phyloP scores from a whole-genome alignment of 257 asterid genomes.

The Nicotiana sylvestris region DNA sequence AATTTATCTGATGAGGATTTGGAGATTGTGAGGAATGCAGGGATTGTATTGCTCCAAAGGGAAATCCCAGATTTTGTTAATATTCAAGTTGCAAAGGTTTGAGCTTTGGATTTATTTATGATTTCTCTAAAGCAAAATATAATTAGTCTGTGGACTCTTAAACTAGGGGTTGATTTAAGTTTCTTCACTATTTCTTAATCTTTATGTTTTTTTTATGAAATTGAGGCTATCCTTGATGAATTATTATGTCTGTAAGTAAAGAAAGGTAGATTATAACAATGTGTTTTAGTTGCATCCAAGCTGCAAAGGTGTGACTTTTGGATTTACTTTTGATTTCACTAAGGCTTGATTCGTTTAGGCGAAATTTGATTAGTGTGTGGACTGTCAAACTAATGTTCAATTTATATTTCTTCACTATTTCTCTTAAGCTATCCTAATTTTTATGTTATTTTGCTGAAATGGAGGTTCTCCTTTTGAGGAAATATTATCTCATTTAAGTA shows the following conservation, averaged over 20 bases:
- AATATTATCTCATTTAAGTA: not conserved
- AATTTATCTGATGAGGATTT: slow-evolving; percentile 48
- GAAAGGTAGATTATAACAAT: too few relatives aligned
- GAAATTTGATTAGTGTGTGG: too few relatives aligned
- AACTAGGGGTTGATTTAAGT: not conserved
- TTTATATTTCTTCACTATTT: not conserved
- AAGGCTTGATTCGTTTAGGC: not conserved
- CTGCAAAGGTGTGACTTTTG: slow-evolving; percentile 67
- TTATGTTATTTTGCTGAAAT: not conserved
- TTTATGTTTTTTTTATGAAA: too few relatives aligned
- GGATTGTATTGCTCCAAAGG: slow-evolving; percentile 92
- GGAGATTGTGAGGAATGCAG: slow-evolving; percentile 62
- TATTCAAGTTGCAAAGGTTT: slow-evolving; percentile 87
- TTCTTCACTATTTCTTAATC: too few relatives aligned
- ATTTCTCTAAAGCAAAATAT: not conserved
- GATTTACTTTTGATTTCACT: not conserved
- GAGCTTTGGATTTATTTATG: slow-evolving; percentile 17
- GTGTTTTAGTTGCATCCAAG: slow-evolving; percentile 32
- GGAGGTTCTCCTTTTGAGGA: not conserved
- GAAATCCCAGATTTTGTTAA: slow-evolving; percentile 93
- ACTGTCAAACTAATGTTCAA: too few relatives aligned
- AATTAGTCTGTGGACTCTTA: not conserved
- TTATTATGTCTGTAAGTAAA: too few relatives aligned
- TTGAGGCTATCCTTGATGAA: too few relatives aligned
- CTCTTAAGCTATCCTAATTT: not conserved